Percentiles rank a stretch among this genome's conserved stretches.
phyloP scores from a whole-genome alignment of 306 rosid species.

The Cotoneaster glaucophyllus region DNA sequence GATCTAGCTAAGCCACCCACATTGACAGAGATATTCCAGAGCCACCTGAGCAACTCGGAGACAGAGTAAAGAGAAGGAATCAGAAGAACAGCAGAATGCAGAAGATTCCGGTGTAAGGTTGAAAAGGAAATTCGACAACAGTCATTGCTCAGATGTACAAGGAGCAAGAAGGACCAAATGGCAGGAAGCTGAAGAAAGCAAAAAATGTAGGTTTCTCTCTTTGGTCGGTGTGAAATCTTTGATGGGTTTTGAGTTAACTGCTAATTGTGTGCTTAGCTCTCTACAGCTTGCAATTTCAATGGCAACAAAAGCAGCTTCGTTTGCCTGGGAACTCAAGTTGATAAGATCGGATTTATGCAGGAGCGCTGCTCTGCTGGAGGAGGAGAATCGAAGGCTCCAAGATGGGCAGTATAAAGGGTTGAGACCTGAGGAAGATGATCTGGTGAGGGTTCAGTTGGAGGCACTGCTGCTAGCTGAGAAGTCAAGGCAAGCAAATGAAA shows the following conservation, averaged over 20 bases:
- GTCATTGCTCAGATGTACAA: slow-evolving; percentile 41
- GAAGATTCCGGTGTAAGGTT: slow-evolving; percentile 40
- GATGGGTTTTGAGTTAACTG: background rate
- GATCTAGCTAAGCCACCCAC: slow-evolving; percentile 76
- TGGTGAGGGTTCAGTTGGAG: slow-evolving; percentile 97
- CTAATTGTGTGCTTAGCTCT: slow-evolving; percentile 8
- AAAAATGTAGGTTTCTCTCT: slow-evolving; percentile 55
- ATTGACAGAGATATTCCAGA: slow-evolving; percentile 64
- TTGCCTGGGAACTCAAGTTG: slow-evolving; percentile 74
- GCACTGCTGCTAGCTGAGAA: slow-evolving; percentile 76
- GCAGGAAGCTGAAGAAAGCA: slow-evolving; percentile 62
- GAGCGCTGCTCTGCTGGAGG: slow-evolving; percentile 73
- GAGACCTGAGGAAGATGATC: slow-evolving; percentile 87
- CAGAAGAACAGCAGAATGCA: slow-evolving; percentile 22
- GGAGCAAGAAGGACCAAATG: slow-evolving; percentile 22
- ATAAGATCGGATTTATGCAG: slow-evolving; percentile 75
- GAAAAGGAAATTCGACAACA: slow-evolving; percentile 58
- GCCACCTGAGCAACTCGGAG: slow-evolving; percentile 33
- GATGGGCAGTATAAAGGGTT: slow-evolving; percentile 62
- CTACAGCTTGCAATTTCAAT: slow-evolving; percentile 73
- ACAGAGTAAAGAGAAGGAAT: slow-evolving; percentile 32
- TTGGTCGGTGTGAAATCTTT: background rate
- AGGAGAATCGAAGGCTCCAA: slow-evolving; percentile 74
- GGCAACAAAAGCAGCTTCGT: slow-evolving; percentile 78
- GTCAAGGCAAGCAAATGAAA: slow-evolving; percentile 80